Conservation (phyloP, 345 rosid species). For the Turritis glabra region DNA sequence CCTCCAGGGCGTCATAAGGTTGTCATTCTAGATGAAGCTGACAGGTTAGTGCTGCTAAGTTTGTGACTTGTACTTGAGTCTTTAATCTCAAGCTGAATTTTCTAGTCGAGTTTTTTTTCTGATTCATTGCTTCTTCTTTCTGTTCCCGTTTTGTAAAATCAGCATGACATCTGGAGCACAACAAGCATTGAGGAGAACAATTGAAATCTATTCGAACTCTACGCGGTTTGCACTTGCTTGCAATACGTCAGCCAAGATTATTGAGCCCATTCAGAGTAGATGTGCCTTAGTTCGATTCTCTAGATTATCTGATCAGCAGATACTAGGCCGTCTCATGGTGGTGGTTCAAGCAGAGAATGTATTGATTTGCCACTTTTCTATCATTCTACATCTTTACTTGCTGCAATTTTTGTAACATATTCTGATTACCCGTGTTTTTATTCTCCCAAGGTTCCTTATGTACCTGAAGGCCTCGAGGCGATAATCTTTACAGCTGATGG, state of each 20-base stretch:
- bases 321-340: conserved; percentile 91
- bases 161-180: conserved; percentile 99
- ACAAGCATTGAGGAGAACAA: conserved; percentile 94
- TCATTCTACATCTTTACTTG: neutral
- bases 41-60: conserved; percentile 55
- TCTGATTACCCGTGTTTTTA: conserved; percentile 10
- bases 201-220: conserved; percentile 92
- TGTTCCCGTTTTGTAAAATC: neutral
- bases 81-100: neutral
- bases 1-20: conserved; percentile 90
- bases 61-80: neutral
- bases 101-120: neutral
- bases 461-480: conserved; percentile 97
- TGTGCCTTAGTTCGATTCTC: conserved; percentile 96
- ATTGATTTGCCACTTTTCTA: conserved; percentile 8
- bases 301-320: conserved; percentile 88
- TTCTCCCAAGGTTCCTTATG: conserved; percentile 74
- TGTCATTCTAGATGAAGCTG: conserved; percentile 94
- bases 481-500: conserved; percentile 98
- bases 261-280: conserved; percentile 99
- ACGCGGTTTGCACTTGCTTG: conserved; percentile 99
- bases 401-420: neutral
- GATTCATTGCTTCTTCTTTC: neutral
- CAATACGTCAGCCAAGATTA: conserved; percentile 80
- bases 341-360: conserved; percentile 87